Evolutionary conservation across 2,329 filamentous ascomycete species (phyloP).

Genomic region (Colletotrichum filicis): DNA sequence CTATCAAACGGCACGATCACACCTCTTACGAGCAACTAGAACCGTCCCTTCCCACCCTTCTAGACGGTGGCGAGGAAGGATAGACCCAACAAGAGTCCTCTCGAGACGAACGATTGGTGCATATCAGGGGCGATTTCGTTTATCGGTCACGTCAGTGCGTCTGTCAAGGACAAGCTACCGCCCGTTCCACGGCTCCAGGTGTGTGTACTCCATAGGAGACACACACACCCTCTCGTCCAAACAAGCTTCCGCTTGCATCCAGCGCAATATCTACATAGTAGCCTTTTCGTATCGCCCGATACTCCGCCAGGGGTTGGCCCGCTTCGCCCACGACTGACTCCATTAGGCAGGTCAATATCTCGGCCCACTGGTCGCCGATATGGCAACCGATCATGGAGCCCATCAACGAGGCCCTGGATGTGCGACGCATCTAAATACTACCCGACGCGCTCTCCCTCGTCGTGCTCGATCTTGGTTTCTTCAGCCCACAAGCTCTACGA

Average conservation of each 20-base stretch:
- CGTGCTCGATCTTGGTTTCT: background rate
- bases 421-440: slow-evolving; percentile 26
- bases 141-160: slow-evolving; percentile 15
- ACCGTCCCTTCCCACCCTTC: slow-evolving; percentile 1
- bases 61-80: slow-evolving; percentile 21
- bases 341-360: slow-evolving; percentile 33
- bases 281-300: slow-evolving; percentile 19
- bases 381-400: background rate
- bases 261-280: background rate
- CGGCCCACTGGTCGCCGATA: slow-evolving; percentile 29
- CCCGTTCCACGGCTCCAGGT: no score
- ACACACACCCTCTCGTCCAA: background rate
- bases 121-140: slow-evolving; percentile 7
- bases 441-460: slow-evolving; percentile 11
- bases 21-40: background rate
- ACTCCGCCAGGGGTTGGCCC: slow-evolving; percentile 24
- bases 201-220: background rate
- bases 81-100: background rate
- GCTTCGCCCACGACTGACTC: slow-evolving; percentile 19
- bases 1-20: slow-evolving; percentile 15
- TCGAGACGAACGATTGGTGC: background rate
- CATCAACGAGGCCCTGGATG: background rate
- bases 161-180: slow-evolving; percentile 6
- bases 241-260: slow-evolving; percentile 23
- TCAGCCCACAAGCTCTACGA: slow-evolving; percentile 13